A percentile compares a stretch with the other conserved stretches of the same genome.
Conservation (phyloP, 208 protist species). For the Leishmania amazonensis region DNA sequence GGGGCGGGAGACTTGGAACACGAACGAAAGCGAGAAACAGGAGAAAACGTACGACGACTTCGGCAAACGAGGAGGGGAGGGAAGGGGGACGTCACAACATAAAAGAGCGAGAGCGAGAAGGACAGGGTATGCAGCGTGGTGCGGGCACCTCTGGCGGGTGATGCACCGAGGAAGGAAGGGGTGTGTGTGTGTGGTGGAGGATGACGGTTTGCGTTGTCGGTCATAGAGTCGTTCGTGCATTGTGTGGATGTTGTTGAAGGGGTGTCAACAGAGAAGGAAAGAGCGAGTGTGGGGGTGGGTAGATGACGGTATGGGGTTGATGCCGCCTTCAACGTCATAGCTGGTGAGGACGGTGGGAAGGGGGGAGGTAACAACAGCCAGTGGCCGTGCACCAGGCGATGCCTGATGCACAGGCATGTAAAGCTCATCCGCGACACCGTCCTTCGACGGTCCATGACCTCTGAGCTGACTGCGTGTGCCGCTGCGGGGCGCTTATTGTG, state of each 20-base stretch:
- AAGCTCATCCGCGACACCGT: neutral
- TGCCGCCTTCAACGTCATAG: neutral
- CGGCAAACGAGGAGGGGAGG: neutral
- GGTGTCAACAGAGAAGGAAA: neutral
- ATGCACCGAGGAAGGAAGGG: neutral
- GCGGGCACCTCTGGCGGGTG: neutral
- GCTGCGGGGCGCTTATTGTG: neutral
- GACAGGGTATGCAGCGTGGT: neutral
- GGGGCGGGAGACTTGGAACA: slow-evolving; percentile 1
- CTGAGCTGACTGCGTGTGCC: neutral
- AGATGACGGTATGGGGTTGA: no score
- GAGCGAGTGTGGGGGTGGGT: neutral
- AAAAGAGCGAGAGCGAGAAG: neutral
- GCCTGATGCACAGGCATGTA: neutral
- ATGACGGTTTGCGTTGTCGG: neutral
- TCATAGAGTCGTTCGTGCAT: neutral
- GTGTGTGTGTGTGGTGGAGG: neutral
- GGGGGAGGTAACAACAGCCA: neutral
- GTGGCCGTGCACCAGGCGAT: neutral
- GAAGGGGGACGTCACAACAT: neutral
- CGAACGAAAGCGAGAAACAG: neutral
- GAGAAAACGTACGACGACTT: neutral
- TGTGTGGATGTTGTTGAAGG: neutral
- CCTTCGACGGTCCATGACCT: neutral
- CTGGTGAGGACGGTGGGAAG: neutral